Conservation (phyloP, 179 eudicot species). For the Beta lomatogona region DNA sequence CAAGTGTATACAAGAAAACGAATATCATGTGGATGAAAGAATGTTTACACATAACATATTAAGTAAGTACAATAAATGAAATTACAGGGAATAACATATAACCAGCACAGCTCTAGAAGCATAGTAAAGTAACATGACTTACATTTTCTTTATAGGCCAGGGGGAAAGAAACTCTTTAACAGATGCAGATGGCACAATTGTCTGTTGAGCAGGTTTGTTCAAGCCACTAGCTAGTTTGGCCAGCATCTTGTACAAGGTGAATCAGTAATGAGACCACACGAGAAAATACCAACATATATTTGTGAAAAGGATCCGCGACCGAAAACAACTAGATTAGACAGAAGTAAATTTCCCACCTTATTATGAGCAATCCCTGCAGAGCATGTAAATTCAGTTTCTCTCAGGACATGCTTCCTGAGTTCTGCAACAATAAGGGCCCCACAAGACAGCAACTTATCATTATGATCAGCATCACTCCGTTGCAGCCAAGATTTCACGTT, state of each 20-base stretch:
- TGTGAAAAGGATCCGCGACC: neutral
- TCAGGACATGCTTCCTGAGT: conserved; percentile 81
- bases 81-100: neutral
- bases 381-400: conserved; percentile 91
- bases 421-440: conserved; percentile 91
- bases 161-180: conserved; percentile 69
- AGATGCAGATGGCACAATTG: conserved; percentile 72
- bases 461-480: conserved; percentile 60
- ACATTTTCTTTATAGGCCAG: conserved; percentile 94
- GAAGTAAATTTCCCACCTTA: conserved; percentile 47
- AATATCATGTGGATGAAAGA: neutral
- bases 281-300: neutral
- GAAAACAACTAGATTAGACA: neutral
- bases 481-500: conserved; percentile 65
- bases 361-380: conserved; percentile 98
- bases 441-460: conserved; percentile 89
- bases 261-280: conserved; percentile 21
- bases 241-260: conserved; percentile 61
- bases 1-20: neutral
- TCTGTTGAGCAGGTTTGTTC: conserved; percentile 98
- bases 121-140: conserved; percentile 27
- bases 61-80: neutral
- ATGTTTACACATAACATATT: conserved; percentile 2
- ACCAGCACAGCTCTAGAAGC: conserved; percentile 1
- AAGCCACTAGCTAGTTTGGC: conserved; percentile 94